Conservation (phyloP, 345 rosid genomes). For the Eucalyptus viminalis region DNA sequence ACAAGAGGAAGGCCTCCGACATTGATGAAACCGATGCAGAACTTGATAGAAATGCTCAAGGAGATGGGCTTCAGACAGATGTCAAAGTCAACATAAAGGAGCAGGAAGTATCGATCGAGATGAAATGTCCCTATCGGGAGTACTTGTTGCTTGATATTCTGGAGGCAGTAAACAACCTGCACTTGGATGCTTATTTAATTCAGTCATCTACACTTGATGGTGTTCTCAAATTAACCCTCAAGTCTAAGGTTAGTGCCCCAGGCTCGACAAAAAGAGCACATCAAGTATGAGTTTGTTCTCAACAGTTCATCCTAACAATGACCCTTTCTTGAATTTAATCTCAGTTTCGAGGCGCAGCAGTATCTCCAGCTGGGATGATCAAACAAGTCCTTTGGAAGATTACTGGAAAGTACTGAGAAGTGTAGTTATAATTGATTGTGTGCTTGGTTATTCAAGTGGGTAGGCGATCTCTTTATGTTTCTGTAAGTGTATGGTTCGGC, state of each 20-base stretch:
- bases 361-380: conserved; percentile 54
- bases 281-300: neutral
- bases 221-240: conserved; percentile 36
- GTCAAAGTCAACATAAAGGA: conserved; percentile 35
- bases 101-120: conserved; percentile 50
- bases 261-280: neutral
- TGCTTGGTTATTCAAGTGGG: neutral
- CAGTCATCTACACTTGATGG: conserved; percentile 62
- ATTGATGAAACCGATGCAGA: conserved; percentile 27
- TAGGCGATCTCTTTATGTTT: neutral
- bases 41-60: neutral
- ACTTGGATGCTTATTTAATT: conserved; percentile 56
- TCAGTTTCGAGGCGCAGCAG: conserved; percentile 61
- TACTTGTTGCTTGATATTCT: conserved; percentile 61
- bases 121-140: conserved; percentile 58
- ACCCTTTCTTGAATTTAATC: neutral
- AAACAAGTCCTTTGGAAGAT: conserved; percentile 49
- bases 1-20: conserved; percentile 58
- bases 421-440: neutral
- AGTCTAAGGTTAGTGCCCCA: conserved; percentile 47
- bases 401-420: conserved; percentile 19
- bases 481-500: neutral
- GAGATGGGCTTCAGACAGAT: conserved; percentile 8
- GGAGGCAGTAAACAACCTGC: conserved; percentile 64
- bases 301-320: neutral